phyloP scores from a whole-genome alignment of 1,139 yeast species.

The Arxiozyma slooffiae region DNA sequence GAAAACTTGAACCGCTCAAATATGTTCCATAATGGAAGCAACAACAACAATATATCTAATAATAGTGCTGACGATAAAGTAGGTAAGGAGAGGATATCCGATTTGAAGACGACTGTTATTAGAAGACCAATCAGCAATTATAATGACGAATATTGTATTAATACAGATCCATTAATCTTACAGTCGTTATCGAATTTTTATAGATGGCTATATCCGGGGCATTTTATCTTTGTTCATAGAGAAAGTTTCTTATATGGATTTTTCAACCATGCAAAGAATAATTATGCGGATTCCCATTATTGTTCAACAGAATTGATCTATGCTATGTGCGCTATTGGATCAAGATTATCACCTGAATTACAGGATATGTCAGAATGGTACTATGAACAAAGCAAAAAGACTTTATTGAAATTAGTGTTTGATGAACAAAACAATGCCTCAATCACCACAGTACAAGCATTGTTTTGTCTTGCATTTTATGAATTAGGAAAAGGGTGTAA shows the following conservation, averaged over 20 bases:
- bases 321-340: slow-evolving; percentile 51
- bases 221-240: slow-evolving; percentile 51
- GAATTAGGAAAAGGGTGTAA: slow-evolving; percentile 51
- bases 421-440: slow-evolving; percentile 30
- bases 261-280: slow-evolving; percentile 34
- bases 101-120: slow-evolving; percentile 28
- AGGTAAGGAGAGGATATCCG: slow-evolving; percentile 23
- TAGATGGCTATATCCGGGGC: slow-evolving; percentile 58
- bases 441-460: slow-evolving; percentile 38
- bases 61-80: not conserved
- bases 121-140: slow-evolving; percentile 36
- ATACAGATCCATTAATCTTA: slow-evolving; percentile 28
- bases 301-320: slow-evolving; percentile 44
- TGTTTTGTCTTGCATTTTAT: slow-evolving; percentile 44
- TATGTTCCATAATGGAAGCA: not conserved
- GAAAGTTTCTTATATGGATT: slow-evolving; percentile 56
- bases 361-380: slow-evolving; percentile 37
- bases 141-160: slow-evolving; percentile 31
- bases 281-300: slow-evolving; percentile 34
- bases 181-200: slow-evolving; percentile 48
- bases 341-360: slow-evolving; percentile 38
- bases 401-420: slow-evolving; percentile 34
- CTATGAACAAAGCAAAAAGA: slow-evolving; percentile 40
- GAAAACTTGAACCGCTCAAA: not conserved
- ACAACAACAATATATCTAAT: not conserved